These are phyloP conservation scores for Bimuria novae-zelandiae DNA, from an alignment of 2,329 filamentous ascomycete genomes.

Conservation along the genomic window DNA sequence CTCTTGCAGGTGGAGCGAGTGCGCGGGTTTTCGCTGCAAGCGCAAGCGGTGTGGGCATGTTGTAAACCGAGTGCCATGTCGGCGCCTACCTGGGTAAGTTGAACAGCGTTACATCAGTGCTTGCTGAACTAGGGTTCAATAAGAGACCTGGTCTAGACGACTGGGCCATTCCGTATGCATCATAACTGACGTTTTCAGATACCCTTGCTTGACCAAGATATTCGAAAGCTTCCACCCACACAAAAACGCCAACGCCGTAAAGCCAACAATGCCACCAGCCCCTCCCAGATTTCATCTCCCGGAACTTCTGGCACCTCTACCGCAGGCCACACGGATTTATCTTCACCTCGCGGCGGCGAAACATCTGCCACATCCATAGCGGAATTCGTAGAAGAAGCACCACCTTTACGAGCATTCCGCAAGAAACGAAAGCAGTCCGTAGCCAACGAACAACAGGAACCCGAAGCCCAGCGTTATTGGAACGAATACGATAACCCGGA, in stretches of 20 bases:
- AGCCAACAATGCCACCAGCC: constrained; percentile 27
- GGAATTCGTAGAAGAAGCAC: constrained; percentile 45
- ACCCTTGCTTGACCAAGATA: constrained; percentile 54
- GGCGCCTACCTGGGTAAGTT: constrained; percentile 53
- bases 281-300: constrained; percentile 33
- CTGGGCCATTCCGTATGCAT: background rate
- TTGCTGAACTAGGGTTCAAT: background rate
- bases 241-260: constrained; percentile 35
- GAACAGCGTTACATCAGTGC: background rate
- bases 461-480: constrained; percentile 64
- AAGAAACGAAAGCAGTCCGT: constrained; percentile 48
- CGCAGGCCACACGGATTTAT: constrained; percentile 39
- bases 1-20: constrained; percentile 52
- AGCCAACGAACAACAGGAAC: constrained; percentile 21
- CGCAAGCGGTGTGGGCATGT: constrained; percentile 57
- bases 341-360: constrained; percentile 34
- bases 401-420: constrained; percentile 48
- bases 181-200: constrained; percentile 26
- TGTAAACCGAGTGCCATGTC: constrained; percentile 52
- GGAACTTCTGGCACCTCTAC: constrained; percentile 47
- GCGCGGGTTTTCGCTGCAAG: constrained; percentile 59
- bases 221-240: constrained; percentile 56
- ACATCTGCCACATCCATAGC: constrained; percentile 42
- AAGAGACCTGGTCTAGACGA: too few relatives aligned
- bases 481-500: constrained; percentile 87